Evolutionary conservation across 495 filamentous ascomycete species (phyloP), one percentile per base, ranked within the genome.

Genomic region (Mytilinidion resinicola): DNA sequence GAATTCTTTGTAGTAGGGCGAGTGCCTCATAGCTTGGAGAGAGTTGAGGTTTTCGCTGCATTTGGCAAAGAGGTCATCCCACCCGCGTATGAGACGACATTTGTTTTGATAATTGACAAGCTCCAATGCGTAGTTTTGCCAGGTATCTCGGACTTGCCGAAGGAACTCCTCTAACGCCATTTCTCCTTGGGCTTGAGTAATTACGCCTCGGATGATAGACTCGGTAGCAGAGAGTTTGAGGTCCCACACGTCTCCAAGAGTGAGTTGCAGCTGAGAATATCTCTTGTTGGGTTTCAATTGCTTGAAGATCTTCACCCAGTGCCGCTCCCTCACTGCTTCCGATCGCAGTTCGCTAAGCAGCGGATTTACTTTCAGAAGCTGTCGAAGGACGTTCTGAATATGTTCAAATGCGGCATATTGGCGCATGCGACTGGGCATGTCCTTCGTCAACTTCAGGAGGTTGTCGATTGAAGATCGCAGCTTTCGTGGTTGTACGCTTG

Each of bases 391-490:
- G 57, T 84, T 88, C 66, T 99, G 93, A 35, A 97, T 88, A 65
- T 99, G 91, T 71, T 97, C 93, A 70, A 99, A 99, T 11, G 93
- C 95, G 61, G 93, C 93, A 71, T 99, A 99, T 66, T 99, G 93
- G 48, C 93, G 85, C 95, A 97, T 99, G 44, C 93, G 85, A 71
- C 89, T 95, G 0, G 93, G 93, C 93, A 99, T 99, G 58, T 97
- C 91, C 76, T 96, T 99, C 47, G 91, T 96, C 86, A 96, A 93
- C 74, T 95, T 96, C 68, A 96, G 88, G 33, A 97, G 79, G 37
- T 84, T 83, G 67, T 99, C 93, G 49, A 99, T 82, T 14, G 89
- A 85, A 56, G 88, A 81, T 33, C 95, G 82, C 58, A 97, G 81
- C 73, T 96, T 97, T 44, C 93, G 80, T 1, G 93, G 90, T 65